Percentiles rank a stretch among this genome's conserved stretches.
Conservation (phyloP, 2,329 filamentous ascomycete genomes). For the Gyromitra esculenta region DNA sequence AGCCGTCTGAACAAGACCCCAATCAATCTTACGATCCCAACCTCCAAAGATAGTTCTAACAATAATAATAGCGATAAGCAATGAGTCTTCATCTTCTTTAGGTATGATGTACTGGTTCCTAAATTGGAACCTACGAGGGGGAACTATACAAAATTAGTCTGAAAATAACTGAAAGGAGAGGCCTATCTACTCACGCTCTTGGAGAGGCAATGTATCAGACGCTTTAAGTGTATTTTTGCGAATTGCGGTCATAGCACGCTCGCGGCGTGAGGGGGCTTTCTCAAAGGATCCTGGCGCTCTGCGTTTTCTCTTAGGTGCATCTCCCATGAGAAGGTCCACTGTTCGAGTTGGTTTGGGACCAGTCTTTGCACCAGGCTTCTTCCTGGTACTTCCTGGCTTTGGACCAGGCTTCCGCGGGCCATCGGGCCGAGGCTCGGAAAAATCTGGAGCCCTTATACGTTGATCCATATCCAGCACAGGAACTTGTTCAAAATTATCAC, state of each 20-base stretch:
- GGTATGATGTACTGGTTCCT: slow-evolving; percentile 55
- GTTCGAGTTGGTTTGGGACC: slow-evolving; percentile 37
- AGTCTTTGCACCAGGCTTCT: slow-evolving; percentile 34
- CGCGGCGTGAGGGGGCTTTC: slow-evolving; percentile 49
- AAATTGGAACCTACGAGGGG: slow-evolving; percentile 49
- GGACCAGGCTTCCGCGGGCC: slow-evolving; percentile 45
- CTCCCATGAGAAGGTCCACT: slow-evolving; percentile 51
- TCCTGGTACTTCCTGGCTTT: slow-evolving; percentile 43
- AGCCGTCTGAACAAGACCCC: slow-evolving; percentile 68
- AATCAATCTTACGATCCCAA: slow-evolving; percentile 69
- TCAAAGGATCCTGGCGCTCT: slow-evolving; percentile 51
- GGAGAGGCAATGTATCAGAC: slow-evolving; percentile 46
- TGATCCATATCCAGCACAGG: slow-evolving; percentile 50
- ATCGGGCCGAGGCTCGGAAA: slow-evolving; percentile 25
- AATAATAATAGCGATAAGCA: slow-evolving; percentile 69
- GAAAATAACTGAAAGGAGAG: neutral
- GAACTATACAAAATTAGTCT: slow-evolving; percentile 38
- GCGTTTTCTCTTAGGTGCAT: slow-evolving; percentile 50
- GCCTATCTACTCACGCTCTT: slow-evolving; percentile 33
- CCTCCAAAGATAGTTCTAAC: slow-evolving; percentile 70
- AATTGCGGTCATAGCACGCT: slow-evolving; percentile 54
- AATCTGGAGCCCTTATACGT: slow-evolving; percentile 45
- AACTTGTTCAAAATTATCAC: slow-evolving; percentile 51
- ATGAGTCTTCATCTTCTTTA: slow-evolving; percentile 62
- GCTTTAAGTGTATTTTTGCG: slow-evolving; percentile 50